These are phyloP conservation scores for Claviceps fusiformis DNA, from an alignment of 2,329 filamentous ascomycete genomes.

Conservation along the genomic window DNA sequence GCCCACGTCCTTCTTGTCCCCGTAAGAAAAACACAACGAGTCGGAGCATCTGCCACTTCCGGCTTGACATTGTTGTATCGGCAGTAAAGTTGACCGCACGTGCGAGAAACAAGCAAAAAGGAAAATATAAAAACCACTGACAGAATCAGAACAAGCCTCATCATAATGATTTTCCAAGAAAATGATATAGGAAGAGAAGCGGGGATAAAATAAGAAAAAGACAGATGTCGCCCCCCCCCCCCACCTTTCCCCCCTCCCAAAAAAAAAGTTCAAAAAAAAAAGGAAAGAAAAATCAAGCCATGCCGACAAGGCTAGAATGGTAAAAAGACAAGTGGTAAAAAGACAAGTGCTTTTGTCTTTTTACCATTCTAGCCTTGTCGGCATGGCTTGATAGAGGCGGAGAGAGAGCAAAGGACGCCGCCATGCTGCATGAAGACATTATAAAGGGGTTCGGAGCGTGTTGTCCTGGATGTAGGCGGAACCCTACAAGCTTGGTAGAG, in stretches of 20 bases:
- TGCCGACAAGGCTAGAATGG: background rate
- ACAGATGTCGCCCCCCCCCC: background rate
- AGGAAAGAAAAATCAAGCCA: conserved; percentile 3
- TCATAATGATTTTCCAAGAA: conserved; percentile 6
- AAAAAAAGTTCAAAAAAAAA: background rate
- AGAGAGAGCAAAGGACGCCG: conserved; percentile 15
- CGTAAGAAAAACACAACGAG: too few species aligned
- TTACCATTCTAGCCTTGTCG: too few species aligned
- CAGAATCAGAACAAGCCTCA: background rate
- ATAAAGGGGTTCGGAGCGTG: conserved; percentile 12
- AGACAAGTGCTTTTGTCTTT: conserved; percentile 6
- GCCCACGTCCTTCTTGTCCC: background rate
- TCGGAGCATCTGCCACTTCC: background rate
- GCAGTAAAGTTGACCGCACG: background rate
- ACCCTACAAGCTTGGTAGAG: background rate
- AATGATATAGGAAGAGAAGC: background rate
- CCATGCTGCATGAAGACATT: conserved; percentile 23
- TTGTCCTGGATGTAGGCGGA: too few species aligned
- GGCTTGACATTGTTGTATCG: background rate
- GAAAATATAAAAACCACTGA: conserved; percentile 3
- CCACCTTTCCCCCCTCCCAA: too few species aligned
- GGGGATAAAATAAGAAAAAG: background rate
- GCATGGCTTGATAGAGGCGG: too few species aligned
- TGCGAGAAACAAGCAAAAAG: background rate
- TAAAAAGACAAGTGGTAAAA: conserved; percentile 12